Evolutionary conservation across 345 rosid species (phyloP), one percentile per base, ranked within the genome.

Genomic region (Euphorbia peplus): DNA sequence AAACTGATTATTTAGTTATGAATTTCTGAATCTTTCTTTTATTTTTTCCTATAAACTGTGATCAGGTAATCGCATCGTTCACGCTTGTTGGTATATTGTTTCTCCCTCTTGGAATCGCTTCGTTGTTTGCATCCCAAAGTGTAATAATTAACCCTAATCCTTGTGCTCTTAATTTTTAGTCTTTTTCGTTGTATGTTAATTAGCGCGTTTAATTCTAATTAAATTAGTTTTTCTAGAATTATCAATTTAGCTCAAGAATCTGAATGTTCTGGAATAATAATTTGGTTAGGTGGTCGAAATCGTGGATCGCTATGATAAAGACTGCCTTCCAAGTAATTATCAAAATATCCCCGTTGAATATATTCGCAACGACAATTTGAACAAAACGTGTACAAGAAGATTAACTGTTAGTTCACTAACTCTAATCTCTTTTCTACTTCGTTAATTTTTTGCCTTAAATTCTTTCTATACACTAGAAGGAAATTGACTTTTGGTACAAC

Each of bases 231-330:
- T 32, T 32, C n/a, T n/a, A n/a, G n/a, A n/a, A n/a, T n/a, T n/a
- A n/a, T n/a, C n/a, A n/a, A n/a, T n/a, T n/a, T n/a, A n/a, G n/a
- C n/a, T n/a, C n/a, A n/a, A n/a, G n/a, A n/a, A n/a, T n/a, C n/a
- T n/a, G n/a, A n/a, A n/a, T n/a, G n/a, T n/a, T n/a, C n/a, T n/a
- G n/a, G n/a, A n/a, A n/a, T n/a, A n/a, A n/a, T 39, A 22, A 22
- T 69, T 62, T 37, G 10, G 10, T 53, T 5, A 77, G 81, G 77
- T 77, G 25, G 81, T 77, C 14, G 81, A 77, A 48, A 73, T 77
- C 16, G 66, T 51, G 2, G 67, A 72, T 30, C 73, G 74, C 26
- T 77, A 77, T 52, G 77, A 77, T 30, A 18, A 24, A 15, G 70
- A 57, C 1, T 77, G 81, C 21, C 10, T 77, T 59, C 81, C 81